Base-by-base conservation (phyloP, 768 basidiomycete species). In the Coprinopsis strossmayeri region DNA sequence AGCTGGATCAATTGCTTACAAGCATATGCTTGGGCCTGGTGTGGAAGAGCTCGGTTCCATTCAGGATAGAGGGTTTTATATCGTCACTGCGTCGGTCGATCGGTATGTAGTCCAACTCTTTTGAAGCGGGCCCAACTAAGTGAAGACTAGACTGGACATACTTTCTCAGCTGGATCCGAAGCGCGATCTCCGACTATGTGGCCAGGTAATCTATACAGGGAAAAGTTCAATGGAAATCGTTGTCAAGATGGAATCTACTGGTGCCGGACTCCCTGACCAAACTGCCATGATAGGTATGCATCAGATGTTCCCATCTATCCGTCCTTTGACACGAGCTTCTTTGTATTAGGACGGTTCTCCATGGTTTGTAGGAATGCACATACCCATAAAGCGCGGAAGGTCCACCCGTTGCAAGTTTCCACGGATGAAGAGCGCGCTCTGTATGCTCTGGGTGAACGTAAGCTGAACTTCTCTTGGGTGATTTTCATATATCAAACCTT, bases 21-120 rank as follows among this genome's bases (percentile, higher is more conserved):
- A 88, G 60, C 88, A 91, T 64, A 72, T 88, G 74, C 73, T 87
- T 3, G 84, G 83, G 1, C 84, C 82, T 0, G 65, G 63, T 10
- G 76, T 79, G n/a, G 64, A 74, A 53, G 74, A 71, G 1, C 63
- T 82, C 2, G 78, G 78, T 34, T 67, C 69, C 45, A 69, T 86
- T 2, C 67, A 78, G 18, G 75, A 84, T 43, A 72, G 75, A 21
- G 86, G 85, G 1, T 82, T 89, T 56, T 91, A 91, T 54, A 76
- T 91, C 54, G 89, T 90, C 11, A 91, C 90, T 1, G 90, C 89
- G 28, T 79, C 82, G 4, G 89, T 89, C 2, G 88, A 93, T 58
- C 68, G 88, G 84, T 79, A 48, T 12, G n/a, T 41, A 9, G 26
- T 27, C 25, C 17, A 7, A 35, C 45, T 11, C 32, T 35, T 2